Evolutionary conservation across 2,329 filamentous ascomycete genomes (phyloP).

Genomic region (Rutstroemia sp.): DNA sequence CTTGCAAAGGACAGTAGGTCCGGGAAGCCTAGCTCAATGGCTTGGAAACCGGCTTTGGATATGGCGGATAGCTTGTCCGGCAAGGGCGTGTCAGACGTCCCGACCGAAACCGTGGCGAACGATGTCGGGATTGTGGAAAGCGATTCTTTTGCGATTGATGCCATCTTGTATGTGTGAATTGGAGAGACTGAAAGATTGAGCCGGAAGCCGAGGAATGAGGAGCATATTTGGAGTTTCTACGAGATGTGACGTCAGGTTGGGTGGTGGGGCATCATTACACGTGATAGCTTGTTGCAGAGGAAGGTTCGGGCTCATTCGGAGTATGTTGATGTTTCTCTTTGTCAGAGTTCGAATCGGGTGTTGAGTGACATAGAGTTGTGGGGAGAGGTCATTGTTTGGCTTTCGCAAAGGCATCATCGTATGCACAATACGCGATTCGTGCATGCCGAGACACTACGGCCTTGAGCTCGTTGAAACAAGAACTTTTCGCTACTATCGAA

Average conservation of each 20-base stretch:
- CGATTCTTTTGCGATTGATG: slow-evolving; percentile 10
- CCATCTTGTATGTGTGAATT: neutral
- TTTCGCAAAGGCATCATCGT: neutral
- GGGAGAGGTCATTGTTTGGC: neutral
- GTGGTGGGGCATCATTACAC: slow-evolving; percentile 1
- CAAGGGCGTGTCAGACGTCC: slow-evolving; percentile 42
- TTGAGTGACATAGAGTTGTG: neutral
- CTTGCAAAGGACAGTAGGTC: slow-evolving; percentile 60
- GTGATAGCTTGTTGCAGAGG: neutral
- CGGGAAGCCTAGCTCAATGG: slow-evolving; percentile 67
- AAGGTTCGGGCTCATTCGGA: slow-evolving; percentile 9
- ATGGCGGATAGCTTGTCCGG: slow-evolving; percentile 56
- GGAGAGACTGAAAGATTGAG: neutral
- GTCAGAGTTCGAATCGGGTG: neutral
- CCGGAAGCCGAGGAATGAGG: neutral
- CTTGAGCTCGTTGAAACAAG: neutral
- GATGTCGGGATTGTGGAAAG: slow-evolving; percentile 37
- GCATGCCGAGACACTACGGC: neutral
- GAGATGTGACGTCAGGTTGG: neutral
- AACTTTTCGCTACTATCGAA: neutral
- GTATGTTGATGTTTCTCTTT: neutral
- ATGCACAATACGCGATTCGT: neutral
- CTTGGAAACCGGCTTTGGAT: slow-evolving; percentile 56
- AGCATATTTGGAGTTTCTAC: neutral
- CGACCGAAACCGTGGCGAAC: slow-evolving; percentile 50